A percentile compares a stretch with the other conserved stretches of the same genome.
Evolutionary conservation across 2,329 filamentous ascomycete species (phyloP).

Genomic region (Aspergillus nomiae): DNA sequence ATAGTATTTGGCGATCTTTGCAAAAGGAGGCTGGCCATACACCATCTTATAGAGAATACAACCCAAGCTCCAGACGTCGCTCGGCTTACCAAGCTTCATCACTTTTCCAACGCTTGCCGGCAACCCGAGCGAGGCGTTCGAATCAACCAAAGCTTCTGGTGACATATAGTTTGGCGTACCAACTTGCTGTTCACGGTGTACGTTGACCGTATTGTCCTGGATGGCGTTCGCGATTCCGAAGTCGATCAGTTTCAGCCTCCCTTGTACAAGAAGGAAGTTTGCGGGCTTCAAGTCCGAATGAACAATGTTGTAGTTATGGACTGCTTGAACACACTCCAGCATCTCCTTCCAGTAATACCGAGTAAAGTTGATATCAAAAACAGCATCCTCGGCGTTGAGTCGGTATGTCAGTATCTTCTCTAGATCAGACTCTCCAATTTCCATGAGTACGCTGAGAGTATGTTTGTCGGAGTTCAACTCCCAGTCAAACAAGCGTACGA

Average conservation of each 20-base stretch:
- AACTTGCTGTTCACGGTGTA: slow-evolving; percentile 92
- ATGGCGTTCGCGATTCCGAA: slow-evolving; percentile 99
- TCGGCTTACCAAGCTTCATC: slow-evolving; percentile 94
- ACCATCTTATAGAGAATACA: slow-evolving; percentile 98
- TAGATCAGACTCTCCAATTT: slow-evolving; percentile 92
- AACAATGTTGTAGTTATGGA: slow-evolving; percentile 88
- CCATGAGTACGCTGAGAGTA: slow-evolving; percentile 88
- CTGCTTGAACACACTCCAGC: slow-evolving; percentile 89
- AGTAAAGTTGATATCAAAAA: slow-evolving; percentile 85
- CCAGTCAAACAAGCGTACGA: slow-evolving; percentile 87
- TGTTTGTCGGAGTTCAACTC: slow-evolving; percentile 93
- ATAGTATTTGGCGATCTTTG: slow-evolving; percentile 85
- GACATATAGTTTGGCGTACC: slow-evolving; percentile 99
- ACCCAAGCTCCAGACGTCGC: slow-evolving; percentile 92
- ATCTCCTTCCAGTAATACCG: slow-evolving; percentile 99
- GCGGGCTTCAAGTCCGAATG: slow-evolving; percentile 96
- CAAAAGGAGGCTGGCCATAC: slow-evolving; percentile 94
- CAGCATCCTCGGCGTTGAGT: slow-evolving; percentile 70
- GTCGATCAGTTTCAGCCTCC: slow-evolving; percentile 91
- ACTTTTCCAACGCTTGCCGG: slow-evolving; percentile 62
- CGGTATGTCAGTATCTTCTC: slow-evolving; percentile 78
- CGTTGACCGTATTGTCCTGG: slow-evolving; percentile 94
- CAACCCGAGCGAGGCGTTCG: slow-evolving; percentile 64
- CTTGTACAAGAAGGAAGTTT: slow-evolving; percentile 92
- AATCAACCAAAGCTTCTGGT: slow-evolving; percentile 88